A percentile compares a stretch with the other conserved stretches of the same genome.
These are phyloP conservation scores for Lactarius sp. DNA, from an alignment of 768 basidiomycete species.

Conservation along the genomic window DNA sequence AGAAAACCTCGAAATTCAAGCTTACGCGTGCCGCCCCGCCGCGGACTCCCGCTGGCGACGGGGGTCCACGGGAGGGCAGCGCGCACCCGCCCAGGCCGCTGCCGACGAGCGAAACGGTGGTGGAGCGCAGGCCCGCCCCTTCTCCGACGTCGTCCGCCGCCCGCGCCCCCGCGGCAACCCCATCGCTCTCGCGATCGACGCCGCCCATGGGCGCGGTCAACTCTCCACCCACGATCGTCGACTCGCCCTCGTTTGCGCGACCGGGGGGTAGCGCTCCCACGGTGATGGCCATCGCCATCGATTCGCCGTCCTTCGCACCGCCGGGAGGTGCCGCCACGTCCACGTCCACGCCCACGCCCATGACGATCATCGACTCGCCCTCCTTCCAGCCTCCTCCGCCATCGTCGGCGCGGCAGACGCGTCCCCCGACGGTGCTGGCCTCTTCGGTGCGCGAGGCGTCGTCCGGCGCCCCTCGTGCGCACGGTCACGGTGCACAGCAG, in stretches of 20 bases:
- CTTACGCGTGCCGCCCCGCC: constrained; percentile 17
- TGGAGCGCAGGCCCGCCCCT: constrained; percentile 4
- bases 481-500: neutral
- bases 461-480: neutral
- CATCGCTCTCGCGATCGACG: neutral
- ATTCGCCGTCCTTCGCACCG: constrained; percentile 28
- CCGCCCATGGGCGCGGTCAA: too few species aligned
- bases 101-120: constrained; percentile 9
- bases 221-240: constrained; percentile 11
- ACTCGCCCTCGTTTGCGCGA: constrained; percentile 25
- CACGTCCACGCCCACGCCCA: too few species aligned
- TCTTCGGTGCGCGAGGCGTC: constrained; percentile 22
- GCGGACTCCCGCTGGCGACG: neutral
- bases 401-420: constrained; percentile 14
- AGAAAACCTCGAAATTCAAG: constrained; percentile 28
- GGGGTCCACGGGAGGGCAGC: constrained; percentile 4
- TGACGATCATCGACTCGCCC: constrained; percentile 25
- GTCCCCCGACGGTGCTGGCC: constrained; percentile 26
- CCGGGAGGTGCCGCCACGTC: neutral
- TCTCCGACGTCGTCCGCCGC: neutral
- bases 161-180: neutral
- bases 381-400: constrained; percentile 25
- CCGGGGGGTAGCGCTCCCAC: neutral
- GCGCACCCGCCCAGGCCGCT: constrained; percentile 29
- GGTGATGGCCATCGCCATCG: constrained; percentile 5